Base-by-base conservation (phyloP, 768 basidiomycete species). In the Panaeolus cyanescens region DNA sequence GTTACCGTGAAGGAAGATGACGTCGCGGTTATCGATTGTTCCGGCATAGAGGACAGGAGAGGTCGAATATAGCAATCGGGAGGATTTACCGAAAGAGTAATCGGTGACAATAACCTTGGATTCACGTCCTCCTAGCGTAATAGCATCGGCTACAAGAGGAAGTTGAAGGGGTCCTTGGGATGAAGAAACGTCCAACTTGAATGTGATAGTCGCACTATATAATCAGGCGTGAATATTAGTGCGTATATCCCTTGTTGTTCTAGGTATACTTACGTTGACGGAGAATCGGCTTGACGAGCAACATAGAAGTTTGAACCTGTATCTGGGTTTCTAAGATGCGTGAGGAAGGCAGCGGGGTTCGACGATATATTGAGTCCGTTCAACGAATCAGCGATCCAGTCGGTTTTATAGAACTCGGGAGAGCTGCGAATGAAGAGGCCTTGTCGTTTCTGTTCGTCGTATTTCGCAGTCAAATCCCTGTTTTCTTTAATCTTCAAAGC, bases 351-450 rank as follows among this genome's bases (percentile, higher is more conserved):
- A 3, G 76, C 78, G 0, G 81, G 61, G 59, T 83, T 82, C 3
- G 73, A 74, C 1, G 77, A 77, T 9, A 73, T 72, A 1, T 69
- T 57, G 5, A 81, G 70, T 2, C 85, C 85, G 13, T 77, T 83
- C 22, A 79, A 82, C 22, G 84, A 80, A 65, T 90, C 83, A 4
- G 85, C 88, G 22, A 92, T 76, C 81, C 87, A 84, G 63, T 92
- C 82, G 0, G 92, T 94, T 75, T 93, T 90, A 73, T 86, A 85
- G 70, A 94, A 91, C 54, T 90, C 89, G 0, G 85, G 87, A 0
- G 90, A 89, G 64, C 88, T 90, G 30, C 93, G 86, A 20, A 94
- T 73, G 79, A 95, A 95, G 17, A 93, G 71, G 17, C 84, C 88
- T 68, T 94, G 85, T 22, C 86, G 81, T 71, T 94, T 95, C 56